These are phyloP conservation scores for Curvularia sp. DNA, from an alignment of 2,329 filamentous ascomycete species.

Conservation along the genomic window DNA sequence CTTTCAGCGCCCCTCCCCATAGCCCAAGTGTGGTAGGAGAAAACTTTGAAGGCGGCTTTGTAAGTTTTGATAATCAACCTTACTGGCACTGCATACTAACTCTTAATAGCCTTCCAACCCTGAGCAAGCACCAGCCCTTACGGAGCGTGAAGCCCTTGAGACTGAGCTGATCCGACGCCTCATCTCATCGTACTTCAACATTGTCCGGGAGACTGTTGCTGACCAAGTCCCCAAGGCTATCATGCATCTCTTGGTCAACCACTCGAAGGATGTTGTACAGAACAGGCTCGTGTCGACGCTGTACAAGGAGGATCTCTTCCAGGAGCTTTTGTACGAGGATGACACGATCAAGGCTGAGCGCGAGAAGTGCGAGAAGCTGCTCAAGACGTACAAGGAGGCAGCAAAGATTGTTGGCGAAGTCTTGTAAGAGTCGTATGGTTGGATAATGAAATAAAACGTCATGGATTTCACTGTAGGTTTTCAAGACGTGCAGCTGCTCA, in stretches of 20 bases:
- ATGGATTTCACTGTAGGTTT: conserved; percentile 16
- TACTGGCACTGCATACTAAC: conserved; percentile 26
- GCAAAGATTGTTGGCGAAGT: conserved; percentile 99
- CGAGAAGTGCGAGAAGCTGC: conserved; percentile 96
- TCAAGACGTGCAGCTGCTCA: conserved; percentile 17
- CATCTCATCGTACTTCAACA: conserved; percentile 99
- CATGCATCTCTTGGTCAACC: conserved; percentile 98
- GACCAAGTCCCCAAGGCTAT: conserved; percentile 98
- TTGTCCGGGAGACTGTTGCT: conserved; percentile 96
- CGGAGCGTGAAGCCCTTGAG: conserved; percentile 94
- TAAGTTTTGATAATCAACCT: conserved; percentile 55
- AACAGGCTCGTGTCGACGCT: conserved; percentile 95
- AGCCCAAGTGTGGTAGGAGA: conserved; percentile 14
- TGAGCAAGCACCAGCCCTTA: conserved; percentile 81
- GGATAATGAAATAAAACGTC: conserved; percentile 22
- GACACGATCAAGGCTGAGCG: conserved; percentile 96
- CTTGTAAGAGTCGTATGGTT: conserved; percentile 36
- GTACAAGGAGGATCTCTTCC: conserved; percentile 90
- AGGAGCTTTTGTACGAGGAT: conserved; percentile 95
- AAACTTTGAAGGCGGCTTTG: conserved; percentile 62
- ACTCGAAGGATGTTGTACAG: conserved; percentile 97
- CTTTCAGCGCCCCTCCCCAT: conserved; percentile 25
- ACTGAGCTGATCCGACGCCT: conserved; percentile 95
- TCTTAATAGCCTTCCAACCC: conserved; percentile 47
- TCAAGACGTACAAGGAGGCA: conserved; percentile 95